Evolutionary conservation across 2,329 filamentous ascomycete genomes (phyloP), one percentile per base, ranked within the genome.

Genomic region (Fusarium luffae): DNA sequence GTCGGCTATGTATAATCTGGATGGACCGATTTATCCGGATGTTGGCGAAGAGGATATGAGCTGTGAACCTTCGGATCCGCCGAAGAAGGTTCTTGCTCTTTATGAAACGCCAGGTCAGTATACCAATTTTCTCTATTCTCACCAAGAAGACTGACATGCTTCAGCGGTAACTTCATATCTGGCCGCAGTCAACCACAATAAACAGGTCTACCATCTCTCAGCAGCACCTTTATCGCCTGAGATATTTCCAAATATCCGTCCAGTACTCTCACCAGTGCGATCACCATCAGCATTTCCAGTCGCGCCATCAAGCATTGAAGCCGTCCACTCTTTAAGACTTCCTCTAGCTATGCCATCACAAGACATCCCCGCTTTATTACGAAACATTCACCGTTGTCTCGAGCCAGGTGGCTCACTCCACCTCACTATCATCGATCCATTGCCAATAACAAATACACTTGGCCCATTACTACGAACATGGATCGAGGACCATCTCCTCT

Each of bases 391-490:
- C 71, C 83, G 85, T 23, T 84, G 86, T n/a, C 83, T 92, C 3
- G 80, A 83, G 6, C 82, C 85, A 2, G 84, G 84, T 0, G 89
- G 89, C 1, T 79, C 82, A 19, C 76, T 92, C 10, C 84, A 89
- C 63, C 78, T 92, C 10, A 84, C 85, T 0, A 78, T 92, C 16
- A 86, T 92, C 61, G 88, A 92, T 56, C 88, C 90, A 0, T 80
- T 85, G 13, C 90, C 90, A 0, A 78, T 85, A 1, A 78, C 84
- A 2, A 78, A 81, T 3, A 88, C 85, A 0, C 79, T 88, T 21
- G 90, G 90, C 0, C 88, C 87, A 0, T 78, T 80, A 4, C 76
- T 92, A 66, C 82, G 85, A 27, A 76, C 80, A 0, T 92, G 90
- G 90, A 80, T 92, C 3, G 87, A 90, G 27, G 82, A 85, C 7